Evolutionary conservation across 2,329 filamentous ascomycete species (phyloP), one percentile per base, ranked within the genome.

Genomic region (Colletotrichum phormii): DNA sequence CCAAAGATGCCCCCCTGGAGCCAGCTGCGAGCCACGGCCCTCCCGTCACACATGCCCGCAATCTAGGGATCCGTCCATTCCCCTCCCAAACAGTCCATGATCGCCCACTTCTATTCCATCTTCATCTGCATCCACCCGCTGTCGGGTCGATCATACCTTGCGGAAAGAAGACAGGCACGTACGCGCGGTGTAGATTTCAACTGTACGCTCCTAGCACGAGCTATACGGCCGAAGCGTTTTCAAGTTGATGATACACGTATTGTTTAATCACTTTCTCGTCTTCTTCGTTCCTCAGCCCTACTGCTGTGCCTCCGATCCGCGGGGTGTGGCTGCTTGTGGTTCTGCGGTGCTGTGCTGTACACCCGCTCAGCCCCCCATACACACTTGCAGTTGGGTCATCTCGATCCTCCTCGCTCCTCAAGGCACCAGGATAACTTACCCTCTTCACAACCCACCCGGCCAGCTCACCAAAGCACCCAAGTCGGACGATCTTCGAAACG

Each of bases 301-400:
- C 37, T 73, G 35, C 66, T 46, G 66, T 73, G 67, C 70, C 46
- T 26, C 59, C 54, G 31, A 64, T 64, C 70, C 33, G 54, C 60
- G 60, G 66, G 49, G 71, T 75, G 71, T 75, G 68, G 71, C 37
- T 72, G 63, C 60, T 73, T 46, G 29, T 69, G 54, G 35, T 68
- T 33, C 70, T 53, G 65, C 62, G 61, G 42, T 49, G 42, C 62
- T 70, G 58, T 60, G 71, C 58, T 73, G 64, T 73, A 51, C 67
- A 51, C 42, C 35, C n/a, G 61, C 73, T 74, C 66, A 67, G 73
- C 71, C 73, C 72, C 69, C 68, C 63, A 57, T 58, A 62, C 53
- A 59, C 37, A 64, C 66, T 42, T 60, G 53, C 65, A 55, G 49
- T 67, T 59, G 64, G 60, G 64, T 61, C 58, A 64, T 73, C 73